These are phyloP conservation scores for Cantharellus anzutake DNA, from an alignment of 768 basidiomycete genomes.

Conservation along the genomic window DNA sequence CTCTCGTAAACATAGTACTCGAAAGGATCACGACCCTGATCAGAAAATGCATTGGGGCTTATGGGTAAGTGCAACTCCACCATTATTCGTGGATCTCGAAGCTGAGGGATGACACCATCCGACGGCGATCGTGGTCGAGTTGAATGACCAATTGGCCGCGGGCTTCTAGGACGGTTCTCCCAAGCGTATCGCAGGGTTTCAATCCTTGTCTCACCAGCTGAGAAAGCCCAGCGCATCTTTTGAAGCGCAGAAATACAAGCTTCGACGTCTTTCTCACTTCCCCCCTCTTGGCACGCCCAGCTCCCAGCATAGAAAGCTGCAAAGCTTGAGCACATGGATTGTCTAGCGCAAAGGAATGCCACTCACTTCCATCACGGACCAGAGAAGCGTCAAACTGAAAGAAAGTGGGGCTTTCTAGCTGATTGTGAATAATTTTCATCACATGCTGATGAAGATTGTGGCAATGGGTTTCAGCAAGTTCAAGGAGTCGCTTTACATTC, in stretches of 20 bases:
- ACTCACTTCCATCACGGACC: slow-evolving; percentile 68
- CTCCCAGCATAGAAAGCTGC: slow-evolving; percentile 58
- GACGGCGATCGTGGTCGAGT: background rate
- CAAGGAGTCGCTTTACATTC: slow-evolving; percentile 21
- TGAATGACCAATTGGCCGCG: background rate
- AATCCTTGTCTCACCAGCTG: slow-evolving; percentile 42
- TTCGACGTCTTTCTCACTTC: slow-evolving; percentile 31
- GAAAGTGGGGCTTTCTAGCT: slow-evolving; percentile 31
- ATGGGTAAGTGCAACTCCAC: background rate
- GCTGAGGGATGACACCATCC: background rate
- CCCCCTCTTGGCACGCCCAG: slow-evolving; percentile 39
- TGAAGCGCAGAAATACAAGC: slow-evolving; percentile 54
- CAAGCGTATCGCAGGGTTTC: slow-evolving; percentile 4
- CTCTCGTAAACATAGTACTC: background rate
- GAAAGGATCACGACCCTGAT: background rate
- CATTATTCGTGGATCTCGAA: background rate
- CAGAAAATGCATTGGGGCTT: background rate
- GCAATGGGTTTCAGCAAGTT: slow-evolving; percentile 27
- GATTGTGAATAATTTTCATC: slow-evolving; percentile 29
- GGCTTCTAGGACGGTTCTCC: background rate
- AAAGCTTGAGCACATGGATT: background rate
- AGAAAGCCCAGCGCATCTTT: slow-evolving; percentile 59
- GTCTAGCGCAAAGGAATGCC: slow-evolving; percentile 18
- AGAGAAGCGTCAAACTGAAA: slow-evolving; percentile 77
- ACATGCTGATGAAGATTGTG: slow-evolving; percentile 27